These are phyloP conservation scores for Platanus orientalis DNA, from an alignment of 164 flowering plant species.

Conservation along the genomic window DNA sequence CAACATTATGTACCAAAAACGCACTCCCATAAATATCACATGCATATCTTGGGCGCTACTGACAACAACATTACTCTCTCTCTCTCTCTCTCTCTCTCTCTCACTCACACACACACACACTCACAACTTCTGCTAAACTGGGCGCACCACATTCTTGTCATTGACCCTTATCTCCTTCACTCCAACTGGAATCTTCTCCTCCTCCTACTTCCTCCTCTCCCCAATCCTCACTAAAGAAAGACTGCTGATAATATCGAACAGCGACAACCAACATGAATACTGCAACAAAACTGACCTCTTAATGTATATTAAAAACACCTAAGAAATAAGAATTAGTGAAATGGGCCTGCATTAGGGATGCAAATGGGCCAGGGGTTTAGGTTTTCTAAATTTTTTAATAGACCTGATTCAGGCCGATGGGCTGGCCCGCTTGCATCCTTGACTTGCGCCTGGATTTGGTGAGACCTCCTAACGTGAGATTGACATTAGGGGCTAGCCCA, in stretches of 20 bases:
- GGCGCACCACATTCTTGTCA: constrained; percentile 14
- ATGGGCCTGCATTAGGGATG: too few species aligned
- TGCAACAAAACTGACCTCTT: constrained; percentile 20
- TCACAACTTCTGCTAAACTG: constrained; percentile 14
- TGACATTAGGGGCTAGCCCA: too few species aligned
- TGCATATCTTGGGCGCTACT: background rate
- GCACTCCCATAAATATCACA: background rate
- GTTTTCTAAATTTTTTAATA: too few species aligned
- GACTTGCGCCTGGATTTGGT: too few species aligned
- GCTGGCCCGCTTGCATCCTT: too few species aligned
- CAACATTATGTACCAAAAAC: background rate
- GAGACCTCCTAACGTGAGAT: too few species aligned
- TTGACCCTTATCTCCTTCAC: background rate
- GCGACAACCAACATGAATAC: constrained; percentile 53
- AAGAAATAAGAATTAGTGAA: background rate
- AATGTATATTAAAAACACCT: background rate
- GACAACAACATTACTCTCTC: background rate
- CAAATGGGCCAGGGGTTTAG: too few species aligned
- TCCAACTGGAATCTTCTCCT: background rate
- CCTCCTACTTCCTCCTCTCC: constrained; percentile 17
- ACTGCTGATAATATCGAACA: constrained; percentile 50
- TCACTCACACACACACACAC: too few species aligned
- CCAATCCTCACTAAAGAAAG: constrained; percentile 21
- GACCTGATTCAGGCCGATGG: too few species aligned
- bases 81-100: constrained; percentile 26